Base-by-base conservation (phyloP, 2,329 filamentous ascomycete species). In the Cytospora chrysosperma region DNA sequence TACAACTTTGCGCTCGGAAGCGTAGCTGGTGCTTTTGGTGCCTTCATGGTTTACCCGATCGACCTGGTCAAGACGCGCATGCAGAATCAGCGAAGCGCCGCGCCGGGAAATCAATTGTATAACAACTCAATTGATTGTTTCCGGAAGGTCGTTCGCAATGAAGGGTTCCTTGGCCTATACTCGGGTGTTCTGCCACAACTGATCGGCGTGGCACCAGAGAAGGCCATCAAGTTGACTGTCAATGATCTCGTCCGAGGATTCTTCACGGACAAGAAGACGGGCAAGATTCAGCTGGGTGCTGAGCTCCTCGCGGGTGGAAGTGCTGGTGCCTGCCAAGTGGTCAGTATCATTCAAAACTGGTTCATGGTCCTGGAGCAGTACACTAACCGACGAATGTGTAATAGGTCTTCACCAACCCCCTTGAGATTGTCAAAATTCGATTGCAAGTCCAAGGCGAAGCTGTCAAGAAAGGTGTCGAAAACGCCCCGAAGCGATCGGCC, bases 1-100 rank as follows among this genome's bases (percentile, higher is more conserved):
- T 96, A 97, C 77, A 93, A 96, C 81, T 99, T 99, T 74, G 87
- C 81, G 3, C 86, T 99, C 8, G 95, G 95, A 65, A 93, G 91
- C 74, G 70, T 97, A 69, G 95, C 95, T 9, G 95, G 95, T 77
- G 95, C 95, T 12, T 99, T 99, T 74, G 95, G 95, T 75, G 95
- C 95, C 15, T 98, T 99, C 76, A 97, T 99, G 92, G 95, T 99
- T 60, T 99, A 99, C 76, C 95, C 95, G 27, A 98, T 99, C 73
- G 95, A 99, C 80, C 81, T 99, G 66, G 95, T 99, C 76, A 99
- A 99, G 85, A 99, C 95, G 1, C 88, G 95, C 66, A 91, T 99
- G 88, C 95, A 99, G 78, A 99, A 99, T 80, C 95, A 99, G 82
- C 87, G 95, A 69, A 88, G 87, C 58, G 86, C 86, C 5, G 86